These are phyloP conservation scores for Brasilioporus rufonigricans DNA, from an alignment of 768 basidiomycete genomes.

Conservation along the genomic window DNA sequence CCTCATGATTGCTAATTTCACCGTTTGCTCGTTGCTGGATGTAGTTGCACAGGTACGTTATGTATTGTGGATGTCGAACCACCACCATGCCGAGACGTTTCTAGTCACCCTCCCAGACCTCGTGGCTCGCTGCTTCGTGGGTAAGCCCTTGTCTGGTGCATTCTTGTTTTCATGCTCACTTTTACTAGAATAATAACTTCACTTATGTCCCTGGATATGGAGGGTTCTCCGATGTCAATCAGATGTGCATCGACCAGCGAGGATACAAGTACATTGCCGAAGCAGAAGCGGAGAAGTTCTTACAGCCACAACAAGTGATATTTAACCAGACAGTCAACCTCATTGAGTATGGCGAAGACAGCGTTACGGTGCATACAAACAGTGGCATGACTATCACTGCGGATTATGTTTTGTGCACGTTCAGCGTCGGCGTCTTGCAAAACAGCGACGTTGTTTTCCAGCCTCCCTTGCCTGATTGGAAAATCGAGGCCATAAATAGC, in stretches of 20 bases:
- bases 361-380: constrained; percentile 48
- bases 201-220: constrained; percentile 51
- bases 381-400: constrained; percentile 44
- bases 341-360: constrained; percentile 45
- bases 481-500: constrained; percentile 60
- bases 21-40: background rate
- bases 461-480: constrained; percentile 57
- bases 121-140: constrained; percentile 61
- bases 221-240: constrained; percentile 58
- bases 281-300: constrained; percentile 54
- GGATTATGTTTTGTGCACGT: constrained; percentile 63
- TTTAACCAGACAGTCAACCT: constrained; percentile 49
- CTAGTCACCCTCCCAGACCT: constrained; percentile 60
- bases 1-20: constrained; percentile 1
- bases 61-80: background rate
- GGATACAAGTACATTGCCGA: constrained; percentile 61
- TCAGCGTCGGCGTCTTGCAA: constrained; percentile 70
- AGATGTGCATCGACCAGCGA: constrained; percentile 56
- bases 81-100: constrained; percentile 35
- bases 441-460: constrained; percentile 55
- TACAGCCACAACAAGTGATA: constrained; percentile 43
- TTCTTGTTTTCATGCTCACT: background rate
- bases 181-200: constrained; percentile 55
- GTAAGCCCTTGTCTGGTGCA: constrained; percentile 29
- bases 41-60: constrained; percentile 28